Evolutionary conservation across 2,329 filamentous ascomycete species (phyloP).

Genomic region (Colletotrichum acutatum): DNA sequence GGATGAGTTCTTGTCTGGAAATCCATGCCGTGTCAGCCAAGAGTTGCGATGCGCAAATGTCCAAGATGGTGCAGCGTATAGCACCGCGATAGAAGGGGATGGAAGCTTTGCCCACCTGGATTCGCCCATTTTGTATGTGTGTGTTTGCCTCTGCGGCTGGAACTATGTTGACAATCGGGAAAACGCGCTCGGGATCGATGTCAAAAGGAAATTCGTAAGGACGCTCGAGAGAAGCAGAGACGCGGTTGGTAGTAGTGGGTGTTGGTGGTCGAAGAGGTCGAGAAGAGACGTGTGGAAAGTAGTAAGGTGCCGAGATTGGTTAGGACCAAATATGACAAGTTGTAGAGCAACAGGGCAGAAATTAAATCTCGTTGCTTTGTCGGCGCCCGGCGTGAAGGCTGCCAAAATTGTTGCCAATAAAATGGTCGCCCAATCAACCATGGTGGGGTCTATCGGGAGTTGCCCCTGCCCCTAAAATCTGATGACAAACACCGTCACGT

Average conservation of each 20-base stretch:
- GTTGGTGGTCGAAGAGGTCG: background rate
- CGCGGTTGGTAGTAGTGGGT: constrained; percentile 1
- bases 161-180: background rate
- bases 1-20: constrained; percentile 89
- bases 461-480: constrained; percentile 5
- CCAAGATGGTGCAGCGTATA: background rate
- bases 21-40: constrained; percentile 37
- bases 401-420: constrained; percentile 38
- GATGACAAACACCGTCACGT: constrained; percentile 10
- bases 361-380: constrained; percentile 41
- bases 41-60: constrained; percentile 12
- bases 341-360: constrained; percentile 35
- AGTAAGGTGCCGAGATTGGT: constrained; percentile 19
- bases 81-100: constrained; percentile 1
- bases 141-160: constrained; percentile 8
- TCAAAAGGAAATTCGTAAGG: constrained; percentile 17
- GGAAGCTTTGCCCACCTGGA: constrained; percentile 59
- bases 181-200: constrained; percentile 4
- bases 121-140: constrained; percentile 66
- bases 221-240: constrained; percentile 28
- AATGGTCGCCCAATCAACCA: constrained; percentile 54
- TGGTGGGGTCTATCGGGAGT: constrained; percentile 40
- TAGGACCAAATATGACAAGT: constrained; percentile 24
- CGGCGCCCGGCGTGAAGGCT: constrained; percentile 36
- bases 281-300: constrained; percentile 28